These are phyloP conservation scores for Xylaria nigripes DNA, from an alignment of 495 filamentous ascomycete species.

Conservation along the genomic window DNA sequence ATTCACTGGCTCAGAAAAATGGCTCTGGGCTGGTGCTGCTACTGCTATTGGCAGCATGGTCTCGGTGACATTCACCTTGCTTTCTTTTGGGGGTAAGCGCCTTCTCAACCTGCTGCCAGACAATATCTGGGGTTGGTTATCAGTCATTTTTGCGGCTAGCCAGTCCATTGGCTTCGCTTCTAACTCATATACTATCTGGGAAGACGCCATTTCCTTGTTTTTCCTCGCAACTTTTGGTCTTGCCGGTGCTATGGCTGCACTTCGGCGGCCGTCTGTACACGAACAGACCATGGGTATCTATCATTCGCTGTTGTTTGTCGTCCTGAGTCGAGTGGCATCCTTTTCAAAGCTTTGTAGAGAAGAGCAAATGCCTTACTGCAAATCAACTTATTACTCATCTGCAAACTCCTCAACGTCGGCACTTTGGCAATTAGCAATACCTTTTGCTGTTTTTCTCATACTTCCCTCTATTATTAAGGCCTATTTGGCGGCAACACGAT, in stretches of 20 bases:
- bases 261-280: slow-evolving; percentile 52
- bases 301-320: slow-evolving; percentile 75
- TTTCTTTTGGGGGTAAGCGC: slow-evolving; percentile 38
- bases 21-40: slow-evolving; percentile 32
- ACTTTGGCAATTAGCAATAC: slow-evolving; percentile 78
- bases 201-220: slow-evolving; percentile 89
- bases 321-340: slow-evolving; percentile 73
- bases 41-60: slow-evolving; percentile 56
- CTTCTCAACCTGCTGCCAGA: slow-evolving; percentile 57
- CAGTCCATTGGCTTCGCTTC: slow-evolving; percentile 89
- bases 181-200: slow-evolving; percentile 98
- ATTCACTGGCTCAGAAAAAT: slow-evolving; percentile 28
- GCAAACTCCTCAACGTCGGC: slow-evolving; percentile 87
- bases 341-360: slow-evolving; percentile 92
- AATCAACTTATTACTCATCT: slow-evolving; percentile 91
- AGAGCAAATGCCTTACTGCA: slow-evolving; percentile 96
- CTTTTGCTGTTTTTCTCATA: slow-evolving; percentile 61
- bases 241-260: slow-evolving; percentile 59
- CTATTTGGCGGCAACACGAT: slow-evolving; percentile 67
- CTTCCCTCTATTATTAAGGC: slow-evolving; percentile 71
- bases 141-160: slow-evolving; percentile 66
- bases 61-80: slow-evolving; percentile 50
- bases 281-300: slow-evolving; percentile 69
- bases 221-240: slow-evolving; percentile 84
- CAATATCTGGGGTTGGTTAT: slow-evolving; percentile 82